Conservation (phyloP, 2,329 filamentous ascomycete genomes). For the Phaeoacremonium minimum region DNA sequence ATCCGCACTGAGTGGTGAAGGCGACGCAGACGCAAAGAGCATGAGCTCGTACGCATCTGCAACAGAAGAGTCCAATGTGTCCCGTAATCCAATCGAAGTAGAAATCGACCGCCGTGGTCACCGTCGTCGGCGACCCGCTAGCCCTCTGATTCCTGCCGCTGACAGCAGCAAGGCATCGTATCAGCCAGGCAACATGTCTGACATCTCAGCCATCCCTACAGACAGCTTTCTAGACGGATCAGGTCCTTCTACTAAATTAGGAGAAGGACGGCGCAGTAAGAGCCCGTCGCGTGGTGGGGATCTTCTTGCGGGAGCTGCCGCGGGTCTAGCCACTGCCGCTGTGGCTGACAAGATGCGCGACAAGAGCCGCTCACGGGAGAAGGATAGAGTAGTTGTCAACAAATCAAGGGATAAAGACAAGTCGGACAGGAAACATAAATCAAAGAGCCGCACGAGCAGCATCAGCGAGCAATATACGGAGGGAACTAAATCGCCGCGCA, state of each 20-base stretch:
- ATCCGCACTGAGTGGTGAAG: slow-evolving; percentile 19
- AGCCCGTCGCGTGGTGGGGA: slow-evolving; percentile 36
- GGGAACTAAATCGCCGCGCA: slow-evolving; percentile 39
- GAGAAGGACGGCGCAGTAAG: slow-evolving; percentile 29
- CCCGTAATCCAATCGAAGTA: slow-evolving; percentile 77
- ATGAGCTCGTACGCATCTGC: slow-evolving; percentile 72
- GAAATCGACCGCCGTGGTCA: slow-evolving; percentile 66
- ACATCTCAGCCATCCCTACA: slow-evolving; percentile 73
- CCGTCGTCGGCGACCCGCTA: slow-evolving; percentile 60
- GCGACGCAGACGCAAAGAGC: slow-evolving; percentile 62
- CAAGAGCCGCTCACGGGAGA: slow-evolving; percentile 36
- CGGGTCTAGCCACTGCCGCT: slow-evolving; percentile 30
- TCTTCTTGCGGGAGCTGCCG: slow-evolving; percentile 30
- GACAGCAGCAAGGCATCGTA: slow-evolving; percentile 57
- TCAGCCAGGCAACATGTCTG: slow-evolving; percentile 65
- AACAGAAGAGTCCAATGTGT: slow-evolving; percentile 75
- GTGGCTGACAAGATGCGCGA: slow-evolving; percentile 36
- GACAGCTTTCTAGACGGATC: slow-evolving; percentile 61
- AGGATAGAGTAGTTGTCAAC: slow-evolving; percentile 15
- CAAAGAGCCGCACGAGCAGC: slow-evolving; percentile 47
- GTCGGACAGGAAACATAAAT: slow-evolving; percentile 43
- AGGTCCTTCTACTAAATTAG: slow-evolving; percentile 32
- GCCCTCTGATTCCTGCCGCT: slow-evolving; percentile 56
- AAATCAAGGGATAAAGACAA: slow-evolving; percentile 37
- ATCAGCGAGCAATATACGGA: slow-evolving; percentile 42